Conservation (phyloP, 2,329 filamentous ascomycete genomes). For the Diaporthe sp. region DNA sequence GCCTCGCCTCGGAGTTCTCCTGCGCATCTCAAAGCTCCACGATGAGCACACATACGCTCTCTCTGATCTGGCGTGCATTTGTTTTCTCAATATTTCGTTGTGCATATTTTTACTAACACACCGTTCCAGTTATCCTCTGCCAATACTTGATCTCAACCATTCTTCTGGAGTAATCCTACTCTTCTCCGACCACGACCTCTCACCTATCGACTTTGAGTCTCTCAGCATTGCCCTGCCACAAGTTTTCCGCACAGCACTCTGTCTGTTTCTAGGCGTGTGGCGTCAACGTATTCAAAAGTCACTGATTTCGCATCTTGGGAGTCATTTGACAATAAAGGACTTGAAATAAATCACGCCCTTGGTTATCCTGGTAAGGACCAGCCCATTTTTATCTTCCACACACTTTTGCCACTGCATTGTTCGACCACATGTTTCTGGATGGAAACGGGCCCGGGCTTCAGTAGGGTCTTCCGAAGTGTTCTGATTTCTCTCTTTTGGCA, state of each 20-base stretch:
- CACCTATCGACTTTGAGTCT: not conserved
- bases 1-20: not conserved
- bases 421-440: not conserved
- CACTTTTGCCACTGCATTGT: not conserved
- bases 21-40: not conserved
- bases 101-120: not conserved
- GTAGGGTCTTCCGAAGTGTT: too few relatives aligned
- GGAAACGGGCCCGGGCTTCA: not conserved
- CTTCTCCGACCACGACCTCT: not conserved
- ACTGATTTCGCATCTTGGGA: conserved; percentile 25
- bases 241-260: conserved; percentile 14
- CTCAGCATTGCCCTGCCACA: not conserved
- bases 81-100: not conserved
- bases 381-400: not conserved
- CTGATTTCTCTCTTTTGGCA: not conserved
- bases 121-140: not conserved
- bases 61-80: not conserved
- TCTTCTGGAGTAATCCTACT: conserved; percentile 10
- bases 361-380: conserved; percentile 5
- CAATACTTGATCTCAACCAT: conserved; percentile 1
- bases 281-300: conserved; percentile 27
- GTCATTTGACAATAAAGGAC: not conserved
- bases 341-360: not conserved
- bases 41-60: not conserved
- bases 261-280: conserved; percentile 27